These are phyloP conservation scores for Trametes hirsuta DNA, from an alignment of 1,284 basidiomycete genomes.

Conservation along the genomic window DNA sequence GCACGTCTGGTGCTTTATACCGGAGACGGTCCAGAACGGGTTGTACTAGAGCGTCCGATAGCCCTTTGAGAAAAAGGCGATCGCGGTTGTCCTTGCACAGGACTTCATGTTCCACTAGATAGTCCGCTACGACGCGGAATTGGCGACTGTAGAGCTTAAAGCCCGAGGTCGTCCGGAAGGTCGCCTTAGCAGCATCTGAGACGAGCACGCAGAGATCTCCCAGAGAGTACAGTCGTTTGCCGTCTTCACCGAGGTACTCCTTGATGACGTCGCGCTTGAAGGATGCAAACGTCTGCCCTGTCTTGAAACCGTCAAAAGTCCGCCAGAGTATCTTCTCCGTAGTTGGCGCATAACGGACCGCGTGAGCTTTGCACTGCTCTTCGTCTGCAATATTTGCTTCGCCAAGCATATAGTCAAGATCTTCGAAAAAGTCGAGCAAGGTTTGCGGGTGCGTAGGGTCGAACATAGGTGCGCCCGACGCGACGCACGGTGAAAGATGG, in stretches of 20 bases:
- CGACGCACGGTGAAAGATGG: not conserved
- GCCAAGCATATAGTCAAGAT: slow-evolving; percentile 4
- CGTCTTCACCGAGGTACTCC: slow-evolving; percentile 10
- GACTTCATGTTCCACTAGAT: slow-evolving; percentile 2
- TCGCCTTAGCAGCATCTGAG: not conserved
- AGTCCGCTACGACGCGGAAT: slow-evolving; percentile 6
- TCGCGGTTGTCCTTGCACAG: slow-evolving; percentile 5
- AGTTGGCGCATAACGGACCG: not conserved
- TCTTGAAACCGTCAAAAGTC: not conserved
- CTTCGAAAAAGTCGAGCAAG: slow-evolving; percentile 14
- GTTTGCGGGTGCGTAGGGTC: slow-evolving; percentile 4
- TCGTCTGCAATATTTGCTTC: not conserved
- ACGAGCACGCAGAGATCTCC: slow-evolving; percentile 6
- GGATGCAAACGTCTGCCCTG: not conserved
- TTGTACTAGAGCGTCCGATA: not conserved
- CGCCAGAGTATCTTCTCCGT: slow-evolving; percentile 1
- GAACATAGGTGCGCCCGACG: slow-evolving; percentile 3
- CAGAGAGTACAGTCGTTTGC: not conserved
- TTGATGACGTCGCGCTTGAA: slow-evolving; percentile 6
- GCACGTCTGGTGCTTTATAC: slow-evolving; percentile 3
- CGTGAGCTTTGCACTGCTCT: not conserved
- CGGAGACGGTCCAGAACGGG: not conserved
- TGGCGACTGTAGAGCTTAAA: slow-evolving; percentile 7
- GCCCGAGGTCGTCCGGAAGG: not conserved
- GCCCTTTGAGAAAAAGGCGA: slow-evolving; percentile 4